Evolutionary conservation across 2,329 filamentous ascomycete genomes (phyloP).

Genomic region (Rachicladosporium sp.): DNA sequence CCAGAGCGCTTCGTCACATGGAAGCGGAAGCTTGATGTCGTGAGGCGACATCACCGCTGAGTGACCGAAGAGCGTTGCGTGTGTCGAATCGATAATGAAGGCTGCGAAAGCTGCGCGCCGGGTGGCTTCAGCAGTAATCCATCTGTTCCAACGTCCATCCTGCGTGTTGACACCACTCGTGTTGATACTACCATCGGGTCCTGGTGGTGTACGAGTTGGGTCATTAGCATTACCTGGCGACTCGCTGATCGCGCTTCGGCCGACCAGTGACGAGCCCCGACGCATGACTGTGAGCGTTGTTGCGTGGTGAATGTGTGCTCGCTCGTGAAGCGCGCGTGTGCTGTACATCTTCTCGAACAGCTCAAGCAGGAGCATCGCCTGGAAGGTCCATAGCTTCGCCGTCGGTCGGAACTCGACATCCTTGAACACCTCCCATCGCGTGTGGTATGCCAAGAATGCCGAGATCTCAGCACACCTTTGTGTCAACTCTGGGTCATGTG

Average conservation of each 20-base stretch:
- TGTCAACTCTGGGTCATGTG: constrained; percentile 60
- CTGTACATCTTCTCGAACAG: constrained; percentile 98
- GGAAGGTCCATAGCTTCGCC: constrained; percentile 92
- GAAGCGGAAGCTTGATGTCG: constrained; percentile 80
- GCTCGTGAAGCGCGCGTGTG: constrained; percentile 78
- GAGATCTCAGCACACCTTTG: constrained; percentile 70
- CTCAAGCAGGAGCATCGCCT: constrained; percentile 77
- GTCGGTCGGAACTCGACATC: constrained; percentile 80
- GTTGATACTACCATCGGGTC: constrained; percentile 35
- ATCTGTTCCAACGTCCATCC: constrained; percentile 89
- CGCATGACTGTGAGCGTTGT: constrained; percentile 94
- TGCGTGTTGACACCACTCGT: constrained; percentile 46
- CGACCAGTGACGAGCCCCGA: constrained; percentile 79
- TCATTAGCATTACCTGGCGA: constrained; percentile 60
- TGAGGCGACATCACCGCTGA: constrained; percentile 95
- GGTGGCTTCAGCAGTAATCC: constrained; percentile 90
- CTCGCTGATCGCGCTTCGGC: constrained; percentile 62
- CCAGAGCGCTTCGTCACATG: constrained; percentile 89
- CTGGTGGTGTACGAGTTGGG: constrained; percentile 27
- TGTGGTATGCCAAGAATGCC: constrained; percentile 81
- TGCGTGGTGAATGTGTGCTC: constrained; percentile 92
- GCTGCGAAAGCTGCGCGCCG: constrained; percentile 82
- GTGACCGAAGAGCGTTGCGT: constrained; percentile 96
- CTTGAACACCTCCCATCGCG: constrained; percentile 95
- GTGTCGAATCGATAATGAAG: constrained; percentile 89